These are phyloP conservation scores for Plasmodium malariae DNA, from an alignment of 169 alveolate genomes.

Conservation along the genomic window DNA sequence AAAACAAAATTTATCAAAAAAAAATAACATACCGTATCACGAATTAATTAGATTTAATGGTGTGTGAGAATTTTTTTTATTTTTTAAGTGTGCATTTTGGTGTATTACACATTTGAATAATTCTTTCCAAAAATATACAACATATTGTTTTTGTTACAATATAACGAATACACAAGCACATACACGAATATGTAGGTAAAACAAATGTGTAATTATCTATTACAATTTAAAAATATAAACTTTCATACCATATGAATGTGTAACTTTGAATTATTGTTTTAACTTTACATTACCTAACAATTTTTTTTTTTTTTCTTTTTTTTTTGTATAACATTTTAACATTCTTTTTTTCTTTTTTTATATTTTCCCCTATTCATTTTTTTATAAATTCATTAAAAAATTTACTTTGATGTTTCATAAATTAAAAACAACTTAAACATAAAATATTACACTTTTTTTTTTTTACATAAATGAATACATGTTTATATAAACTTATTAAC, in stretches of 20 bases:
- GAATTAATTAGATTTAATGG: conserved; percentile 1
- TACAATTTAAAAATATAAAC: neutral
- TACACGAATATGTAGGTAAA: neutral
- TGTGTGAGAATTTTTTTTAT: neutral
- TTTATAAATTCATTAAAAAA: neutral
- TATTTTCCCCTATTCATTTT: neutral
- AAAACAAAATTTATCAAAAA: neutral
- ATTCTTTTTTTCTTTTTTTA: conserved; percentile 1
- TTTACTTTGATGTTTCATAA: too few species aligned
- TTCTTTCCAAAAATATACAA: conserved; percentile 30
- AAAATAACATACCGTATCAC: neutral
- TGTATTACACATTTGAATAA: conserved; percentile 27
- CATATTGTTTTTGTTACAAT: conserved; percentile 11
- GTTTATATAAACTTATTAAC: neutral
- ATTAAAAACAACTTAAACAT: neutral
- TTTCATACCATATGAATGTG: neutral
- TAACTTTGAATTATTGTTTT: conserved; percentile 5
- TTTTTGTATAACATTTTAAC: conserved; percentile 3
- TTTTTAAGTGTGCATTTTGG: conserved; percentile 53
- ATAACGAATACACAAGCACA: neutral
- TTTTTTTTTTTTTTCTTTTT: neutral
- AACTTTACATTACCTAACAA: conserved; percentile 1
- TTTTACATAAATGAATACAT: neutral
- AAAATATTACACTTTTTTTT: neutral
- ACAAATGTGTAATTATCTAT: neutral